These are phyloP conservation scores for Ophiorrhiza pumila DNA, from an alignment of 257 asterid genomes.

Conservation along the genomic window DNA sequence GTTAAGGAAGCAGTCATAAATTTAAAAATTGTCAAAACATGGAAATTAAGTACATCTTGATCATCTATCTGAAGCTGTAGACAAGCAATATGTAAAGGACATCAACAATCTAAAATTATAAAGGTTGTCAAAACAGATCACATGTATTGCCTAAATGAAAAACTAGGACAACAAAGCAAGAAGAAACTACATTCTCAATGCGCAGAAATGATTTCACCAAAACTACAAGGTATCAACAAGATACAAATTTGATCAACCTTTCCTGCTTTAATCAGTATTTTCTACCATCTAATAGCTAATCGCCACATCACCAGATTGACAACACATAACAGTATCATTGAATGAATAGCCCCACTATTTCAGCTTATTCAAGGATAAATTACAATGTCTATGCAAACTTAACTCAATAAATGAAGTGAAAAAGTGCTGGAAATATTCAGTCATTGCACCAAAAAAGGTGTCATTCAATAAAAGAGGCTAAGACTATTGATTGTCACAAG, in stretches of 20 bases:
- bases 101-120: not conserved
- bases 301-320: no score
- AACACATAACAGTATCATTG: not conserved
- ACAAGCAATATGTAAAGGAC: not conserved
- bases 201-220: not conserved
- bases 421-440: not conserved
- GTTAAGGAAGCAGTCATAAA: slow-evolving; percentile 14
- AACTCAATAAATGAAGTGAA: not conserved
- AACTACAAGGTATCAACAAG: not conserved
- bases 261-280: slow-evolving; percentile 2
- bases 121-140: not conserved
- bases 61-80: not conserved
- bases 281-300: not conserved
- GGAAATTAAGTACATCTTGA: not conserved
- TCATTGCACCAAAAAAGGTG: not conserved
- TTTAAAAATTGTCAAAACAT: slow-evolving; percentile 1
- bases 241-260: not conserved
- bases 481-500: not conserved
- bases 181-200: not conserved
- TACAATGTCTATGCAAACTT: not conserved
- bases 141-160: not conserved
- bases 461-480: not conserved
- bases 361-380: not conserved
- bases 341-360: not conserved
- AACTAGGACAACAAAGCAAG: not conserved